Evolutionary conservation across 805 yeast species (phyloP).

Genomic region (Yamadazyma paraphyllophila): DNA sequence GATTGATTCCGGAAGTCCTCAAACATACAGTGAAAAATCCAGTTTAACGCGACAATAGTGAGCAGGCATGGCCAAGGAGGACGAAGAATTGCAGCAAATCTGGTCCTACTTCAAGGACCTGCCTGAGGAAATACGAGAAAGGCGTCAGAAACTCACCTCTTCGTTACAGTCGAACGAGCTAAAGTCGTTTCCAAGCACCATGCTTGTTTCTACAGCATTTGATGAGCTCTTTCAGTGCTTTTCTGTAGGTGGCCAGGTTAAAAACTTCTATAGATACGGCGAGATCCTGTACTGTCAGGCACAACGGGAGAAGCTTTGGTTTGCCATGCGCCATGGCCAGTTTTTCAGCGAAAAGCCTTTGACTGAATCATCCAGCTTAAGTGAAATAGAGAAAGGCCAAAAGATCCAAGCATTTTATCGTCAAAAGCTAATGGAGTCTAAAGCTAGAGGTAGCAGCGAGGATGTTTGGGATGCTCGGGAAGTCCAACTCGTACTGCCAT

Average conservation of each 20-base stretch:
- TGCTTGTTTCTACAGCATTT: conserved; percentile 64
- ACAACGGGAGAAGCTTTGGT: conserved; percentile 73
- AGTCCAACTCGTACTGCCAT: conserved; percentile 36
- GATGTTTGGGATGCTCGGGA: conserved; percentile 71
- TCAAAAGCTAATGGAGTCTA: conserved; percentile 56
- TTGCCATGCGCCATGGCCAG: conserved; percentile 62
- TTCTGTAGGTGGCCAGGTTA: conserved; percentile 85
- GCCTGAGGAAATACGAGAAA: conserved; percentile 25
- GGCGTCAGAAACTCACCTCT: conserved; percentile 22
- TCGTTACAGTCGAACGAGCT: conserved; percentile 20
- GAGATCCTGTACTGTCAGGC: conserved; percentile 67
- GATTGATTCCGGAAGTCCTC: background rate
- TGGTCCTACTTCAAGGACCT: conserved; percentile 32
- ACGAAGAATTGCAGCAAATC: conserved; percentile 27
- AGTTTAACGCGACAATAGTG: background rate
- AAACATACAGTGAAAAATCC: background rate
- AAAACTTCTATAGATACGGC: conserved; percentile 83
- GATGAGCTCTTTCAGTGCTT: conserved; percentile 85
- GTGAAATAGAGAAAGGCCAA: conserved; percentile 47
- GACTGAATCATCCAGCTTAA: conserved; percentile 19
- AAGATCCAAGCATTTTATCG: conserved; percentile 71
- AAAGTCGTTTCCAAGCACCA: conserved; percentile 29
- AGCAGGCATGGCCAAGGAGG: conserved; percentile 13
- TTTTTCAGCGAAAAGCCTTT: conserved; percentile 18
- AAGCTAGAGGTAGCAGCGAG: conserved; percentile 72